Conservation (phyloP, 352 stramenopile genomes). For the Globisporangium spiculum region DNA sequence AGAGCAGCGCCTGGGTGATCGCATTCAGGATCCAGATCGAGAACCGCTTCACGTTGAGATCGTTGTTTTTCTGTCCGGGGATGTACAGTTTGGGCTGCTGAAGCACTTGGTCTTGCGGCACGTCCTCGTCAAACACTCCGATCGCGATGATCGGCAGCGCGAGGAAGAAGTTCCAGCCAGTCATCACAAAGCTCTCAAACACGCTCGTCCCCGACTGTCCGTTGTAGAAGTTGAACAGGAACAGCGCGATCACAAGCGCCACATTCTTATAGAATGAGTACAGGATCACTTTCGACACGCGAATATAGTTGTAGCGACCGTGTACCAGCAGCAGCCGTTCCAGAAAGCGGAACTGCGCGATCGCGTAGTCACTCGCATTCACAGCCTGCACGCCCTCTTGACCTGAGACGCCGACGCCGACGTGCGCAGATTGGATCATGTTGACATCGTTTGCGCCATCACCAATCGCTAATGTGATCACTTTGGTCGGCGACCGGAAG, state of each 20-base stretch:
- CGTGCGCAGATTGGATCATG: slow-evolving; percentile 94
- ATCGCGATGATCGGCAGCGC: slow-evolving; percentile 90
- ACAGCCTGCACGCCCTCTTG: slow-evolving; percentile 91
- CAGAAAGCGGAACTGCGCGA: slow-evolving; percentile 93
- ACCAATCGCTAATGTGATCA: slow-evolving; percentile 90
- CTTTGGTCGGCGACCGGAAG: slow-evolving; percentile 40
- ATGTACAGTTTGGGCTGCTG: slow-evolving; percentile 57
- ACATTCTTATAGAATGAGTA: slow-evolving; percentile 86
- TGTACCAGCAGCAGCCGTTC: slow-evolving; percentile 95
- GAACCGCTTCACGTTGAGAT: slow-evolving; percentile 65
- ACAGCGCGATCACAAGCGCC: slow-evolving; percentile 61
- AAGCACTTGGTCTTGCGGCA: slow-evolving; percentile 56
- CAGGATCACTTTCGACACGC: slow-evolving; percentile 92
- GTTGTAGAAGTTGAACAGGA: slow-evolving; percentile 83
- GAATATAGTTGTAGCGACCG: slow-evolving; percentile 96
- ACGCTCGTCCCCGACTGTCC: slow-evolving; percentile 80
- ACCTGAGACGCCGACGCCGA: slow-evolving; percentile 92
- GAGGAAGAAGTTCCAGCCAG: slow-evolving; percentile 77
- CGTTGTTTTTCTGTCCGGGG: slow-evolving; percentile 57
- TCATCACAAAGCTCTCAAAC: slow-evolving; percentile 84
- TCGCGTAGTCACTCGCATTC: slow-evolving; percentile 91
- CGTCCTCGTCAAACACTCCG: slow-evolving; percentile 78
- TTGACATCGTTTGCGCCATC: slow-evolving; percentile 95
- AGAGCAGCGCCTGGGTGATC: slow-evolving; percentile 62
- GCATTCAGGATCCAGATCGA: slow-evolving; percentile 60